These are phyloP conservation scores for Penicillium diatomitis DNA, from an alignment of 495 filamentous ascomycete genomes.

Conservation along the genomic window DNA sequence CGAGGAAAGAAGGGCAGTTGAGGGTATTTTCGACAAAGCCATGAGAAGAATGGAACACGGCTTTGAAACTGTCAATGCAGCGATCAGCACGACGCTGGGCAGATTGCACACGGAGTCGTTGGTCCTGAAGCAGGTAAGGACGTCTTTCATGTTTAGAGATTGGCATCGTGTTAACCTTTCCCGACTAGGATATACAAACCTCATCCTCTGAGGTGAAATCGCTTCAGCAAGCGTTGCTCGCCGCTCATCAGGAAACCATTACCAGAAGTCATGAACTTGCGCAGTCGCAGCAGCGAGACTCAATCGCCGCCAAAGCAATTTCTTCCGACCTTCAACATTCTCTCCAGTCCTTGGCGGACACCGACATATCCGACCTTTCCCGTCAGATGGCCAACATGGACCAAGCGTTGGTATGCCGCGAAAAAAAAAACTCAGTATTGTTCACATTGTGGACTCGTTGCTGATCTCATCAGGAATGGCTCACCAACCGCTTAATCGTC, in stretches of 20 bases:
- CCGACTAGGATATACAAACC: slow-evolving; percentile 24
- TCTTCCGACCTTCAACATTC: slow-evolving; percentile 18
- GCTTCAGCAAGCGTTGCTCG: slow-evolving; percentile 22
- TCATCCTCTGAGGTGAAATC: slow-evolving; percentile 18
- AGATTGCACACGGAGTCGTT: slow-evolving; percentile 16
- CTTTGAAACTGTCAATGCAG: slow-evolving; percentile 11
- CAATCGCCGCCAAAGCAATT: slow-evolving; percentile 21
- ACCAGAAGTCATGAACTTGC: slow-evolving; percentile 16
- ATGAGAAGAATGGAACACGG: slow-evolving; percentile 23
- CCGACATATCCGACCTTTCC: slow-evolving; percentile 15
- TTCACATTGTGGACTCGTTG: background rate
- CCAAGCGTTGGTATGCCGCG: slow-evolving; percentile 20
- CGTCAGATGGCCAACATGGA: slow-evolving; percentile 24
- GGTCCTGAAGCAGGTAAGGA: slow-evolving; percentile 25
- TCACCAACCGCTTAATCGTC: slow-evolving; percentile 18
- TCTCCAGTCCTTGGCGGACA: slow-evolving; percentile 19
- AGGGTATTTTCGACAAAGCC: slow-evolving; percentile 17
- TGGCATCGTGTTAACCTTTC: background rate
- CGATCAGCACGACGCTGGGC: slow-evolving; percentile 14
- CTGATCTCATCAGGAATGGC: slow-evolving; percentile 16
- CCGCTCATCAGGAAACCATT: slow-evolving; percentile 27
- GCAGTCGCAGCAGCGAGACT: slow-evolving; percentile 16
- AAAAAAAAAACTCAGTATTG: too few relatives aligned
- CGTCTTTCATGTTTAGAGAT: background rate
- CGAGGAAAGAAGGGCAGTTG: slow-evolving; percentile 18